These are phyloP conservation scores for Dacryopinax spathularia DNA, from an alignment of 768 basidiomycete species.

Conservation along the genomic window DNA sequence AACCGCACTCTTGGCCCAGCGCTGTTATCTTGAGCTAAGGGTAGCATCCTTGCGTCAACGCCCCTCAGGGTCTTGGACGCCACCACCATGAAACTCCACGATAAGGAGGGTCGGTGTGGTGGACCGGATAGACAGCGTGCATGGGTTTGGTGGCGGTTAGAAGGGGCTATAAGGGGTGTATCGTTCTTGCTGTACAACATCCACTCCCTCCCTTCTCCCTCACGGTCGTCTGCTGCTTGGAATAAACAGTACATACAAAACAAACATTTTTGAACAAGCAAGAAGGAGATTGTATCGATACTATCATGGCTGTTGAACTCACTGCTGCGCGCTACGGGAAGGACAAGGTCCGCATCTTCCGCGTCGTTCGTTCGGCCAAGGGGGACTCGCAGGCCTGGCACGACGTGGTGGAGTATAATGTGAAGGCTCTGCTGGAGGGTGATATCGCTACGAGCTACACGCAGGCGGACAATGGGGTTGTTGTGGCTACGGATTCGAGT, in stretches of 20 bases:
- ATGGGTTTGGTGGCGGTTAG: too few relatives aligned
- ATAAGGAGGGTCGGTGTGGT: too few relatives aligned
- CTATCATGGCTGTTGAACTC: too few relatives aligned
- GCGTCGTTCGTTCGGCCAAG: conserved; percentile 56
- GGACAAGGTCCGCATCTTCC: conserved; percentile 72
- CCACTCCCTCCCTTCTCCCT: too few relatives aligned
- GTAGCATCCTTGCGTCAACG: neutral
- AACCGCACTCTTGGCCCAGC: neutral
- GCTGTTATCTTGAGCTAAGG: neutral
- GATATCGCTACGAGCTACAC: conserved; percentile 73
- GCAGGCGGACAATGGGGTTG: conserved; percentile 69
- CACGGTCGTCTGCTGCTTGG: too few relatives aligned
- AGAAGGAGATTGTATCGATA: neutral
- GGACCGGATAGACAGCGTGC: too few relatives aligned
- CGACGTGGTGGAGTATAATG: conserved; percentile 71
- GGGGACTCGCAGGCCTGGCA: conserved; percentile 32
- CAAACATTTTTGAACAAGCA: too few relatives aligned
- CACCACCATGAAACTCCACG: neutral
- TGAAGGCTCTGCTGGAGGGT: conserved; percentile 68
- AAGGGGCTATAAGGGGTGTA: too few relatives aligned
- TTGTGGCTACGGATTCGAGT: conserved; percentile 91
- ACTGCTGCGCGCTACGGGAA: conserved; percentile 65
- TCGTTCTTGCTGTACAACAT: too few relatives aligned
- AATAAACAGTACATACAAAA: too few relatives aligned
- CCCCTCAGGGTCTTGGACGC: neutral